A percentile compares a stretch with the other conserved stretches of the same genome.
phyloP scores from a whole-genome alignment of 1,284 basidiomycete genomes.

The Phellinidium pouzarii region DNA sequence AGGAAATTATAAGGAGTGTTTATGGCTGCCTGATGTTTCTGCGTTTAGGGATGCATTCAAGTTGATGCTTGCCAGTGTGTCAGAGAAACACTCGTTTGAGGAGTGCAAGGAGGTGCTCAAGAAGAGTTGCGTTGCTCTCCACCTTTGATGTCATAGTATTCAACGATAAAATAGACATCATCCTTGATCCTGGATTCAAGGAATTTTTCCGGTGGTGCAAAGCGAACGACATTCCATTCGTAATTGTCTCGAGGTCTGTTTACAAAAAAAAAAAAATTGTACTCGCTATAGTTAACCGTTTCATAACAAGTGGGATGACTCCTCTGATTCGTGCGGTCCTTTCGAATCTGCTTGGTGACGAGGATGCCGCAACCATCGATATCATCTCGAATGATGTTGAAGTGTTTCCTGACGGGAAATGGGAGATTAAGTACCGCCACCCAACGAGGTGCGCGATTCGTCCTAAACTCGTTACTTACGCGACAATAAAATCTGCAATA shows the following conservation, averaged over 20 bases:
- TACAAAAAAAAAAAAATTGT: background rate
- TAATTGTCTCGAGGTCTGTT: constrained; percentile 83
- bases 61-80: constrained; percentile 73
- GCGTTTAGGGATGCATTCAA: constrained; percentile 65
- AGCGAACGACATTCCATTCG: constrained; percentile 70
- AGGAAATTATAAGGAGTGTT: background rate
- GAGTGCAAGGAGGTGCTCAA: constrained; percentile 67
- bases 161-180: constrained; percentile 52
- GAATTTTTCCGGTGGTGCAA: constrained; percentile 81
- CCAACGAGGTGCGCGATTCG: constrained; percentile 59
- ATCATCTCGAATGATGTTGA: constrained; percentile 87
- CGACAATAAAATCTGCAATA: constrained; percentile 25
- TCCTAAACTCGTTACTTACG: background rate
- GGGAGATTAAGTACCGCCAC: constrained; percentile 85
- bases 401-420: constrained; percentile 59
- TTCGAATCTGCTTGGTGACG: constrained; percentile 67
- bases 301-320: constrained; percentile 70
- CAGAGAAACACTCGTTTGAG: constrained; percentile 63
- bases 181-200: constrained; percentile 83
- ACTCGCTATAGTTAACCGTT: background rate
- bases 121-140: constrained; percentile 40
- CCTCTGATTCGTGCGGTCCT: constrained; percentile 87
- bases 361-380: constrained; percentile 70
- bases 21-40: background rate
- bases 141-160: constrained; percentile 18